phyloP scores from a whole-genome alignment of 2,329 filamentous ascomycete genomes.

The Colletotrichum orbiculare region DNA sequence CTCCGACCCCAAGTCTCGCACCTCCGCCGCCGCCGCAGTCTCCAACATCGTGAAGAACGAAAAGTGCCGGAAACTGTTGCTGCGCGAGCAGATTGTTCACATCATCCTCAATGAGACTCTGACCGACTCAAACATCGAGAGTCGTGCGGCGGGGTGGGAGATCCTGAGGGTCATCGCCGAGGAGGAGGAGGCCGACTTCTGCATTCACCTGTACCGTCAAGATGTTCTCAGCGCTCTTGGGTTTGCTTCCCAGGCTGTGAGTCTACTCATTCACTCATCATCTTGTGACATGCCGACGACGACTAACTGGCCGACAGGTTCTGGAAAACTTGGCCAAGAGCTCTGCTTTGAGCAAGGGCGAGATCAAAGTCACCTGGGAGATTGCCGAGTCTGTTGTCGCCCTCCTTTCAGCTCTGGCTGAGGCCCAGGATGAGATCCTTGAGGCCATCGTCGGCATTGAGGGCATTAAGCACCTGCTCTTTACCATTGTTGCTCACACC shows the following conservation, averaged over 20 bases:
- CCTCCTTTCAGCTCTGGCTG: conserved; percentile 64
- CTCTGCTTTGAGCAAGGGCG: conserved; percentile 59
- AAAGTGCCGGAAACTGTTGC: conserved; percentile 71
- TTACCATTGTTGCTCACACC: conserved; percentile 59
- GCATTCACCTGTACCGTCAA: conserved; percentile 71
- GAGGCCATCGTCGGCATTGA: conserved; percentile 62
- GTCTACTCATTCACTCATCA: conserved; percentile 38
- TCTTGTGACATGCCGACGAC: background rate
- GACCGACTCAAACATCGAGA: conserved; percentile 71
- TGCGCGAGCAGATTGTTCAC: conserved; percentile 74
- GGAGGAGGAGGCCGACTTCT: conserved; percentile 75
- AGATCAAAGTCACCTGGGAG: conserved; percentile 64
- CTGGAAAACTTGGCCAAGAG: conserved; percentile 56
- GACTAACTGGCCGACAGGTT: conserved; percentile 47
- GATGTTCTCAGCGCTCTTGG: conserved; percentile 71
- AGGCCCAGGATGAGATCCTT: conserved; percentile 70
- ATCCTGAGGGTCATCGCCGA: conserved; percentile 70
- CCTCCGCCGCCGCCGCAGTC: conserved; percentile 68
- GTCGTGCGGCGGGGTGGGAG: conserved; percentile 74
- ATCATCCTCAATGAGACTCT: conserved; percentile 72
- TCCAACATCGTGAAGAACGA: conserved; percentile 71
- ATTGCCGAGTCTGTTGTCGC: conserved; percentile 65
- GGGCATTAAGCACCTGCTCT: conserved; percentile 64
- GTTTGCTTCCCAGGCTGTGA: conserved; percentile 64
- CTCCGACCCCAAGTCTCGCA: conserved; percentile 68